phyloP scores from a whole-genome alignment of 805 yeast species.

The Phaffomyces opuntiae region DNA sequence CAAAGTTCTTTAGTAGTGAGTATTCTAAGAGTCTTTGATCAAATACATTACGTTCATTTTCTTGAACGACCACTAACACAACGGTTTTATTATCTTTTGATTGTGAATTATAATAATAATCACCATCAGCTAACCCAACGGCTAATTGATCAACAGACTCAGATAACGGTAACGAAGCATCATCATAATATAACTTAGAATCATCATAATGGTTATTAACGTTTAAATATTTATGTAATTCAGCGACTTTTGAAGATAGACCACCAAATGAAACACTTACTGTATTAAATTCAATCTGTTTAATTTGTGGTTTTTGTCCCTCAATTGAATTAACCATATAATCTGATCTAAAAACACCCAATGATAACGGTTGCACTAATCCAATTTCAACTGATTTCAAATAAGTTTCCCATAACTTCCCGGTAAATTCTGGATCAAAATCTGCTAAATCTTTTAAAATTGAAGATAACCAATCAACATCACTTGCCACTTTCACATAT shows the following conservation, averaged over 20 bases:
- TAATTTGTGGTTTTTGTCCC: constrained; percentile 41
- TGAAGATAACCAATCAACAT: constrained; percentile 56
- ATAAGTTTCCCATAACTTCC: constrained; percentile 62
- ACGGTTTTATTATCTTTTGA: constrained; percentile 33
- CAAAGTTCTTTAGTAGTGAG: constrained; percentile 47
- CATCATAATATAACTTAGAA: constrained; percentile 34
- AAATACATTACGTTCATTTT: constrained; percentile 79
- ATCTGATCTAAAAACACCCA: constrained; percentile 88
- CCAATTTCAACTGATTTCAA: constrained; percentile 39
- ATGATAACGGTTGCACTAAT: constrained; percentile 55
- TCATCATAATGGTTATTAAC: constrained; percentile 45
- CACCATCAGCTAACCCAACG: constrained; percentile 62
- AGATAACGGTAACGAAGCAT: constrained; percentile 55
- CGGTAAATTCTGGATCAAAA: constrained; percentile 75
- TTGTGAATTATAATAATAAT: constrained; percentile 41
- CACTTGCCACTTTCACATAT: constrained; percentile 57
- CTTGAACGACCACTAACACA: constrained; percentile 75
- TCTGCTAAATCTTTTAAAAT: constrained; percentile 48
- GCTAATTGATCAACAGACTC: constrained; percentile 59
- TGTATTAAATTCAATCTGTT: constrained; percentile 95
- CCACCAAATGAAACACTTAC: constrained; percentile 96
- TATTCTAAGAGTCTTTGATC: constrained; percentile 88
- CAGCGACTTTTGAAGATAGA: constrained; percentile 70
- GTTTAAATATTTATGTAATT: constrained; percentile 64
- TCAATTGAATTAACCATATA: constrained; percentile 62